phyloP scores from a whole-genome alignment of 1,284 basidiomycete genomes.

The Cerioporus squamosus region DNA sequence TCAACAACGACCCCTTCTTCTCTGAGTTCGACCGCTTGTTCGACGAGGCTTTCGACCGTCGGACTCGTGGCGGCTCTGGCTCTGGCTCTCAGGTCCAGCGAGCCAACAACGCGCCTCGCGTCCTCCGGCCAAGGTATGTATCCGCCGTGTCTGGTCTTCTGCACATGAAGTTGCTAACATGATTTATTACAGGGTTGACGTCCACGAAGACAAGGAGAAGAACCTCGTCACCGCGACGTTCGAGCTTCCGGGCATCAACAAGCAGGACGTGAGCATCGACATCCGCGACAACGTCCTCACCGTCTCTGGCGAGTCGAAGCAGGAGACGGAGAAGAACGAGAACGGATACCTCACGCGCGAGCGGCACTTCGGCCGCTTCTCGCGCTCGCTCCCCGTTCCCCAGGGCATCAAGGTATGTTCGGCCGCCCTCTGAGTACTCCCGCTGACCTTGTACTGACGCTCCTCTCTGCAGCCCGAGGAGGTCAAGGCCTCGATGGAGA shows the following conservation, averaged over 20 bases:
- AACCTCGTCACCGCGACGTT: conserved; percentile 54
- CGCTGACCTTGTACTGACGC: not conserved
- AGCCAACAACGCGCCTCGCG: not conserved
- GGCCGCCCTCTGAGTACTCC: not conserved
- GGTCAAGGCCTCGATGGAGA: conserved; percentile 46
- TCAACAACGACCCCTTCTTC: conserved; percentile 53
- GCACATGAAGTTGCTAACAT: not conserved
- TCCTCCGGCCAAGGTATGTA: not conserved
- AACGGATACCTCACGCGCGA: conserved; percentile 50
- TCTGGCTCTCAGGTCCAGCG: conserved; percentile 6
- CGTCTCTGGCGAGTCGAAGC: conserved; percentile 45
- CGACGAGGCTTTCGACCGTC: conserved; percentile 46
- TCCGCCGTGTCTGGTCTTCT: not conserved
- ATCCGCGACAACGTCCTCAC: conserved; percentile 45
- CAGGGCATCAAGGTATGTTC: conserved; percentile 44
- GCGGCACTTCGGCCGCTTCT: conserved; percentile 47
- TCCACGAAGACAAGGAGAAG: conserved; percentile 45
- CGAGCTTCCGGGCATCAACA: conserved; percentile 52
- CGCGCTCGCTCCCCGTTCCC: conserved; percentile 46
- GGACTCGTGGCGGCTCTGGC: conserved; percentile 12
- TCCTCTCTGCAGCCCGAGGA: conserved; percentile 35
- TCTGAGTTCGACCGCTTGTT: conserved; percentile 53
- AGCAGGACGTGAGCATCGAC: conserved; percentile 48
- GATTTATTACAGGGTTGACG: conserved; percentile 37
- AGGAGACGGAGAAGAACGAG: conserved; percentile 39